phyloP scores from a whole-genome alignment of 2,329 filamentous ascomycete species.

The Monilinia vaccinii-corymbosi region DNA sequence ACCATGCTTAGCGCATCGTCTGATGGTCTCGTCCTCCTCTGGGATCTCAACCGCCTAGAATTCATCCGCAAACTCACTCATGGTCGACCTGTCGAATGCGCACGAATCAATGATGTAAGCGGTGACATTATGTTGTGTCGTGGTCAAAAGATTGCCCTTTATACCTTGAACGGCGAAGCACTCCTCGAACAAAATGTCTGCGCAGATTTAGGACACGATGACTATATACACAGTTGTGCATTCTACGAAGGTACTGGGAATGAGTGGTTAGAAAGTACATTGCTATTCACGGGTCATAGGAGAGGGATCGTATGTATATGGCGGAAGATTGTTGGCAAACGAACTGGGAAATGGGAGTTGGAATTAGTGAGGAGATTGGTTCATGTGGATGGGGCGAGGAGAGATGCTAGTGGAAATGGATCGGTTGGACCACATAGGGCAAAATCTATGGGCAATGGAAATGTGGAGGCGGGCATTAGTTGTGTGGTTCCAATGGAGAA shows the following conservation, averaged over 20 bases:
- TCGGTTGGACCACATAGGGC: slow-evolving; percentile 19
- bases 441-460: slow-evolving; percentile 23
- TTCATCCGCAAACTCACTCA: slow-evolving; percentile 69
- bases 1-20: slow-evolving; percentile 75
- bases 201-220: slow-evolving; percentile 47
- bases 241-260: slow-evolving; percentile 91
- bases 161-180: slow-evolving; percentile 78
- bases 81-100: slow-evolving; percentile 56
- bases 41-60: slow-evolving; percentile 86
- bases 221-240: slow-evolving; percentile 71
- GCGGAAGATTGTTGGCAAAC: slow-evolving; percentile 43
- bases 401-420: slow-evolving; percentile 34
- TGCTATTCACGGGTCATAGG: slow-evolving; percentile 84
- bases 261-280: slow-evolving; percentile 80
- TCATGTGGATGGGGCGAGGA: slow-evolving; percentile 61
- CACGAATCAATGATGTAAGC: slow-evolving; percentile 79
- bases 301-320: slow-evolving; percentile 77
- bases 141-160: slow-evolving; percentile 65
- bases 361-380: slow-evolving; percentile 75
- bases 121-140: slow-evolving; percentile 84
- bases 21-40: slow-evolving; percentile 77
- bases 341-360: slow-evolving; percentile 58
- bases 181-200: slow-evolving; percentile 78
- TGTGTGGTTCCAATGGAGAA: slow-evolving; percentile 78
- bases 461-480: slow-evolving; percentile 63